phyloP scores from a whole-genome alignment of 2,329 filamentous ascomycete species.

The Aspergillus sp. region DNA sequence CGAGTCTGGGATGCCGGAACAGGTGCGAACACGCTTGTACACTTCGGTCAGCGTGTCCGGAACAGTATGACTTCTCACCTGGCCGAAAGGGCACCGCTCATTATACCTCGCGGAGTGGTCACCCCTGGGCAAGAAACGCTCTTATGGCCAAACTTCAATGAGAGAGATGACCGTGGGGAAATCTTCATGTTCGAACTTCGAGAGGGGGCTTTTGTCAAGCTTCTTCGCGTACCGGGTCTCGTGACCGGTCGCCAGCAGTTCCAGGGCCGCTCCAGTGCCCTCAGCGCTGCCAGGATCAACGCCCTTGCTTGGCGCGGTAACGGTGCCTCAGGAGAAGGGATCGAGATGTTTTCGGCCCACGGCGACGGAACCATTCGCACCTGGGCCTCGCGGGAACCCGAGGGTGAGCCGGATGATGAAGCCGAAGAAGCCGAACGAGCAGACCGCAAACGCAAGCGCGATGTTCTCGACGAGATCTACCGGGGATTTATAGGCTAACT shows the following conservation, averaged over 20 bases:
- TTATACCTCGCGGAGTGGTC: conserved; percentile 63
- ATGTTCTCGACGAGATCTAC: conserved; percentile 78
- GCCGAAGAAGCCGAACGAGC: conserved; percentile 53
- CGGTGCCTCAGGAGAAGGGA: conserved; percentile 56
- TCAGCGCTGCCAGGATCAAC: conserved; percentile 67
- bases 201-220: conserved; percentile 71
- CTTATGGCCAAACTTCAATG: conserved; percentile 78
- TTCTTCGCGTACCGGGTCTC: conserved; percentile 66
- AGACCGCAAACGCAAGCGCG: conserved; percentile 67
- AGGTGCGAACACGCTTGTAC: conserved; percentile 83
- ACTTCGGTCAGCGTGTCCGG: conserved; percentile 79
- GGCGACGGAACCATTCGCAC: conserved; percentile 79
- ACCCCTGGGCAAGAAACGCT: conserved; percentile 64
- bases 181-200: conserved; percentile 79
- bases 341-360: conserved; percentile 79
- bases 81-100: conserved; percentile 62
- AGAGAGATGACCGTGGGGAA: conserved; percentile 64
- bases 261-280: conserved; percentile 46
- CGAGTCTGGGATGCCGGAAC: conserved; percentile 82
- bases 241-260: conserved; percentile 43
- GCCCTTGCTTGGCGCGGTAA: conserved; percentile 74
- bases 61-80: conserved; percentile 65
- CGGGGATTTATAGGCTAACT: conserved; percentile 62
- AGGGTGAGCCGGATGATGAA: conserved; percentile 48
- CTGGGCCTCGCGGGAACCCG: conserved; percentile 68